Evolutionary conservation across 2,329 filamentous ascomycete species (phyloP).

Genomic region (Botryotinia narcissicola): DNA sequence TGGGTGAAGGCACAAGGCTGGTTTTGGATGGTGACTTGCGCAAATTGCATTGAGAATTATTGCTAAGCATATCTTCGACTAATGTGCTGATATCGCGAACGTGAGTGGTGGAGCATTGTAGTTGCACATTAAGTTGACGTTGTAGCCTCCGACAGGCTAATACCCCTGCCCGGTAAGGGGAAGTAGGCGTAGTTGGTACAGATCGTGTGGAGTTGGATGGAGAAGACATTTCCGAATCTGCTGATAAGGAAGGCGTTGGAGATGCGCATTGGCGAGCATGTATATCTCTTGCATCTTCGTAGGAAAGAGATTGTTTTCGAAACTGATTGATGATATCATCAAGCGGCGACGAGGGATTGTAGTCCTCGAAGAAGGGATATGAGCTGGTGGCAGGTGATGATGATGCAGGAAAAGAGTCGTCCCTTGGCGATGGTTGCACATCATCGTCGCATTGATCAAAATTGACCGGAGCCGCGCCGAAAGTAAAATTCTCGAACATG

Average conservation of each 20-base stretch:
- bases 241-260: conserved; percentile 17
- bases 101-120: conserved; percentile 22
- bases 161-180: not conserved
- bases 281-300: not conserved
- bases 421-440: conserved; percentile 12
- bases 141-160: conserved; percentile 23
- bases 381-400: not conserved
- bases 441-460: conserved; percentile 14
- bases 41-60: conserved; percentile 22
- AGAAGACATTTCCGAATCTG: conserved; percentile 11
- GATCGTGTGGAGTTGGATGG: conserved; percentile 8
- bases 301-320: not conserved
- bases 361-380: conserved; percentile 1
- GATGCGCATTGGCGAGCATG: conserved; percentile 7
- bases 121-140: conserved; percentile 25
- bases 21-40: conserved; percentile 1
- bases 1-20: not conserved
- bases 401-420: conserved; percentile 8
- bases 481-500: conserved; percentile 21
- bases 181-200: conserved; percentile 10
- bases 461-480: conserved; percentile 15
- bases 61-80: conserved; percentile 25
- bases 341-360: conserved; percentile 4
- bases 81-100: conserved; percentile 23
- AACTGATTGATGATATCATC: conserved; percentile 16